Evolutionary conservation across 371 early-diverging fungal genomes (phyloP), one percentile per base, ranked within the genome.

Genomic region (Mortierella sp.): DNA sequence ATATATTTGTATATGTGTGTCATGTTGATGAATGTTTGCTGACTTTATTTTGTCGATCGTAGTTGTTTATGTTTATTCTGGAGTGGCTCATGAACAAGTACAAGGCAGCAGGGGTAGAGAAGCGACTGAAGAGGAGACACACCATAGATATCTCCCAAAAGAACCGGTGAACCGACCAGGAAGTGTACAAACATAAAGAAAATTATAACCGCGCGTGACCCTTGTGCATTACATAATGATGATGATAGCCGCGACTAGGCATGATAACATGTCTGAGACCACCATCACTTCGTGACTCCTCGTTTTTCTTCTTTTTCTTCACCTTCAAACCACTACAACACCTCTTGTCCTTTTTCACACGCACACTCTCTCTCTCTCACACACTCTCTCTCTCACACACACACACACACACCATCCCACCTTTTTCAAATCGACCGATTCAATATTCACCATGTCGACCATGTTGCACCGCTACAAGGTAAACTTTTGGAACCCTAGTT

Each of bases 31-130:
- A 27, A 60, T 60, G 32, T 14, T 5, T 16, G 5, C 32, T 27
- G 27, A 14, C 14, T 60, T 5, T 32, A 6, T 32, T 4, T 51
- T 21, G 51, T 60, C 32, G 29, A 29, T 12, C 16, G 14, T 49
- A 82, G 82, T 21, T 82, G 58, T 5, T 35, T 7, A 75, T 71
- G 2, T 78, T 82, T n/a, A 41, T 21, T 1, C 4, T 78, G 6
- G 81, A 81, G 21, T 84, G 81, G 81, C 63, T 84, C 55, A 70
- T 29, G 68, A 41, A 70, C 43, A 75, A 74, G 27, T 58, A 38
- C 55, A 71, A n/a, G 54, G 81, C 85, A 1, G 14, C 54, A 1
- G n/a, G 51, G 38, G 75, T 84, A 11, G 85, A 84, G 74, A 78
- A 60, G 65, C 76, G 85, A 7, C 71, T 80, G 16, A 35, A 14